Base-by-base conservation (phyloP, 257 asterid genomes). In the Primulina huaijiensis region DNA sequence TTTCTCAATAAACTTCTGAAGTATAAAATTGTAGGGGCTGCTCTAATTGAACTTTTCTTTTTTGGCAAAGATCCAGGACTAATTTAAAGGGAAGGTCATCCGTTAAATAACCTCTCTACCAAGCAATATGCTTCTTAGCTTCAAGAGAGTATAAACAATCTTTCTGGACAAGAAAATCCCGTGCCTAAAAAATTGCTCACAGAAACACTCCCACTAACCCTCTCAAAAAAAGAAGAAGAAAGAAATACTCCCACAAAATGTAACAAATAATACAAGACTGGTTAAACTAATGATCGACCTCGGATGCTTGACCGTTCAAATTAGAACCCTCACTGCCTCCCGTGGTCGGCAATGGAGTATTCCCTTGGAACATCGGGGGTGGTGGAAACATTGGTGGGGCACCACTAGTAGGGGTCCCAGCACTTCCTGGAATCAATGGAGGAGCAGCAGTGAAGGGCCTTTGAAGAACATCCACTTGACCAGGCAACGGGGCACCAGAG, bases 401-500 rank as follows among this genome's bases (percentile, higher is more conserved):
- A 29, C 82, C 82, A 25, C 82, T 76, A 0, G 86, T 10, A 38
- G 91, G 86, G 68, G 70, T 76, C 76, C 90, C 89, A 4, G 60
- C 81, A 69, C 90, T 83, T 69, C 92, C 92, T 0, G 92, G 88
- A 75, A 74, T 64, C 73, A 74, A 16, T 65, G 88, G 84, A n/a
- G 88, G 89, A 33, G 90, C 88, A 21, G 81, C 79, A 5, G 76
- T 75, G 21, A 71, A 19, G 1, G 95, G 95, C 78, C 95, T 83
- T 67, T 82, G 98, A 43, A 82, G 80, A 35, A 91, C 89, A 43
- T 89, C 90, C 76, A 82, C 69, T 71, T 90, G 97, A 65, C 91
- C 92, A 0, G 91, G 90, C 38, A 79, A 19, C 27, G 89, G 88
- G 31, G 89, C 84, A 71, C 88, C 89, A 0, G 89, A 94, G 60